phyloP scores from a whole-genome alignment of 108 stramenopile species.

The Discostella pseudostelligera region DNA sequence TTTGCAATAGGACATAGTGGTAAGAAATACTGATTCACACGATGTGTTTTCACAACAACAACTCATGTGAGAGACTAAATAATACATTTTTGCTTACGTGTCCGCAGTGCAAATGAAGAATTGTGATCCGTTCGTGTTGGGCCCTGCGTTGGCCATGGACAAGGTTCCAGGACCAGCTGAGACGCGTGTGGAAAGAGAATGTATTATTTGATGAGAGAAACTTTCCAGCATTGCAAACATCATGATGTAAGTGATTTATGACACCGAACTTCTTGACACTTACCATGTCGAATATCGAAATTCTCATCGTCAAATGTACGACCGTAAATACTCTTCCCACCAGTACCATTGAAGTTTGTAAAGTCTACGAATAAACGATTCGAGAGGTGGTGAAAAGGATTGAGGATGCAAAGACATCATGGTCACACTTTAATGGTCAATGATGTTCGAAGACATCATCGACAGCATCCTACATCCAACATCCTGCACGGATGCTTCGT shows the following conservation, averaged over 20 bases:
- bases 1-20: background rate
- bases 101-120: slow-evolving; percentile 97
- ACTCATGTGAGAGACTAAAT: no score
- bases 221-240: no score
- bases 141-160: slow-evolving; percentile 83
- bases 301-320: slow-evolving; percentile 79
- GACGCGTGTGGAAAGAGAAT: background rate
- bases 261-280: no score
- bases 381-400: no score
- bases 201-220: background rate
- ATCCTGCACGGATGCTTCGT: no score
- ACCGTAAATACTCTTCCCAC: slow-evolving; percentile 91
- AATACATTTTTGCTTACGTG: slow-evolving; percentile 35
- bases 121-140: slow-evolving; percentile 93
- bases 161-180: slow-evolving; percentile 40
- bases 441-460: no score
- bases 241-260: no score
- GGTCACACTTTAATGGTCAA: no score
- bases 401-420: no score
- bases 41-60: no score
- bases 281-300: slow-evolving; percentile 83
- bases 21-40: background rate
- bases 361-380: no score
- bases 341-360: slow-evolving; percentile 79
- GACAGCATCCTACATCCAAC: no score